Evolutionary conservation across 2,329 filamentous ascomycete species (phyloP), one percentile per base, ranked within the genome.

Genomic region (Aureobasidium sp.): DNA sequence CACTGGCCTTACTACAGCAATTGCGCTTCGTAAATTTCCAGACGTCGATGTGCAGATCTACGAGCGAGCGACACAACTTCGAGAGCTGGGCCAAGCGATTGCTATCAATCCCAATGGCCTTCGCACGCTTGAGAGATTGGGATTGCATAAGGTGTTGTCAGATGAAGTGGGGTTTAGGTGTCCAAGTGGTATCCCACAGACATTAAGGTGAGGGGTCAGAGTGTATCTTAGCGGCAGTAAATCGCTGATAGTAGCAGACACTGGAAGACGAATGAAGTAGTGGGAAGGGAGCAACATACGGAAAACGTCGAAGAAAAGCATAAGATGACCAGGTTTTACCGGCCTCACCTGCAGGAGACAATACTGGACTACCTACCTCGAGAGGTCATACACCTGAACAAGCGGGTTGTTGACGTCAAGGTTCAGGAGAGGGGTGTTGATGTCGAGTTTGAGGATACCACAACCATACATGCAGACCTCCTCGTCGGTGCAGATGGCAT

Each of bases 81-180:
- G 68, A 56, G 75, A 76, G 62, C 72, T 76, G 13, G 74, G 75
- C 10, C 74, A 74, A 5, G 73, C 71, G 34, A 75, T 76, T 23
- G 73, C 72, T 6, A 62, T 77, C 12, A 72, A 73, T 0, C 74
- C 75, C 2, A 77, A 76, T 68, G 74, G 74, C 3, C 67, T 76
- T 55, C 67, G 69, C 55, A 72, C 73, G 12, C 67, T 77, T 17
- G 68, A 76, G 56, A 67, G 66, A 59, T 63, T 76, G 17, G 74
- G 73, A 17, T 65, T 77, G 12, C 42, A 70, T 1, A 69, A 72
- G 66, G 70, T 68, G 8, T 68, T 75, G 23, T 67, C 67, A 27
- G 71, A 73, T 36, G 68, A 71, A 6, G 66, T 75, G 42, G 71
- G 67, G 2, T 74, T 71, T 64, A 70, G 73, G 20, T 73, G 73